phyloP scores from a whole-genome alignment of 345 rosid species.

The Excoecaria cochinchinensis region DNA sequence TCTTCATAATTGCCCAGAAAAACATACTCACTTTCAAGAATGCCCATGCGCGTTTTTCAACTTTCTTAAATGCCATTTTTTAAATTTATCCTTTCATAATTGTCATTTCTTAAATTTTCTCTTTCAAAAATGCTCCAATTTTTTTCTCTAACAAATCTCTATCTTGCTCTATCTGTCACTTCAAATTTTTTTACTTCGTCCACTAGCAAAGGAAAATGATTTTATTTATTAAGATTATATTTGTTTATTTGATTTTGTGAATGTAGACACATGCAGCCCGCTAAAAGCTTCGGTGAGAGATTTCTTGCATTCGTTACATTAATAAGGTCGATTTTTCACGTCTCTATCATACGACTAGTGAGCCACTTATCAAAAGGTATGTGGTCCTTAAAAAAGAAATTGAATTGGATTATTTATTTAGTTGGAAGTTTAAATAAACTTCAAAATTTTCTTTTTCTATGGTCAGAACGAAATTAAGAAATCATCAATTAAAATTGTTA shows the following conservation, averaged over 20 bases:
- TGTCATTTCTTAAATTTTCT: too few species aligned
- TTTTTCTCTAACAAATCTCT: too few species aligned
- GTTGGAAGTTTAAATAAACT: neutral
- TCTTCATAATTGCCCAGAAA: too few species aligned
- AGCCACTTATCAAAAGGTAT: conserved; percentile 1
- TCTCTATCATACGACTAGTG: conserved; percentile 27
- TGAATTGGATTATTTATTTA: neutral
- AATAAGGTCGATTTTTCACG: conserved; percentile 10
- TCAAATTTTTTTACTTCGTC: too few species aligned
- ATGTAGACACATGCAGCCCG: conserved; percentile 41
- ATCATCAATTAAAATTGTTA: too few species aligned
- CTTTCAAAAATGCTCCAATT: too few species aligned
- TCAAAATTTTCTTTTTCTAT: neutral
- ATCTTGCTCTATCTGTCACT: too few species aligned
- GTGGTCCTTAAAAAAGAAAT: conserved; percentile 20
- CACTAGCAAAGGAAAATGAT: neutral
- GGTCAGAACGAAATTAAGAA: too few species aligned
- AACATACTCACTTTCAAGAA: too few species aligned
- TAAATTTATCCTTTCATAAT: too few species aligned
- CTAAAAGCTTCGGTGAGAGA: conserved; percentile 46
- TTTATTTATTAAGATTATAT: neutral
- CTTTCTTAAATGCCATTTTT: too few species aligned
- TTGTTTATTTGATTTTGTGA: neutral
- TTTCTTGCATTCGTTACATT: conserved; percentile 44
- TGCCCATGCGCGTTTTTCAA: too few species aligned